Base-by-base conservation (phyloP, 139 green algal species). In the Chlamydomonas asymmetrica region DNA sequence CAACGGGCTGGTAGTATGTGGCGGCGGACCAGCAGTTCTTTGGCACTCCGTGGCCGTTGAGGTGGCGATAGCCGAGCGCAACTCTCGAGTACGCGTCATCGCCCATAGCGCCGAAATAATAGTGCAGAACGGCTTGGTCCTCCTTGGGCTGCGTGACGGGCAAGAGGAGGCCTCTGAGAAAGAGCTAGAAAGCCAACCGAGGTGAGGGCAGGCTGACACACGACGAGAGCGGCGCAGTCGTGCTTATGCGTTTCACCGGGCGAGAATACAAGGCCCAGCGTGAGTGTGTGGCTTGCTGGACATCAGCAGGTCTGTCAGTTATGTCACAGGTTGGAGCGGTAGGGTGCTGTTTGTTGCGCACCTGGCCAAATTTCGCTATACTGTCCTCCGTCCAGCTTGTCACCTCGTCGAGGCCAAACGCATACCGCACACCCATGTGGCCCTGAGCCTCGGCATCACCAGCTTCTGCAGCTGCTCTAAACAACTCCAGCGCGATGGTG, bases 1-100 rank as follows among this genome's bases (percentile, higher is more conserved):
- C 93, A 32, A 92, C 92, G 0, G 89, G 87, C 43, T 87, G 78
- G 80, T 97, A 97, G 85, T 98, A 98, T 43, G 94, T 62, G 22
- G 89, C 89, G 2, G 91, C 92, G 2, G 89, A 73, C 74, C 86
- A 85, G 83, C 94, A 98, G 69, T 67, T 90, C 52, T 91, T 85
- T 0, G 93, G 94, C 68, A 81, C 94, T 5, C 88, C 90, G 16
- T 94, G 63, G 10, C 95, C 94, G 34, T 89, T 79, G 64, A 88
- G 69, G 78, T 96, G 89, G 34, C 89, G 82, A 85, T 93, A 96
- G n/a, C 90, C 95, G 29, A 98, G 85, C 1, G 83, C 87, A 84
- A 97, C 84, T 41, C 89, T 82, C 1, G 89, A 86, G 7, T 88
- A 63, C 20, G 82, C 68, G 70, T 97, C 88, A 25, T 88, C 91